Base-by-base conservation (phyloP, 345 rosid species). In the Citrus inodora region DNA sequence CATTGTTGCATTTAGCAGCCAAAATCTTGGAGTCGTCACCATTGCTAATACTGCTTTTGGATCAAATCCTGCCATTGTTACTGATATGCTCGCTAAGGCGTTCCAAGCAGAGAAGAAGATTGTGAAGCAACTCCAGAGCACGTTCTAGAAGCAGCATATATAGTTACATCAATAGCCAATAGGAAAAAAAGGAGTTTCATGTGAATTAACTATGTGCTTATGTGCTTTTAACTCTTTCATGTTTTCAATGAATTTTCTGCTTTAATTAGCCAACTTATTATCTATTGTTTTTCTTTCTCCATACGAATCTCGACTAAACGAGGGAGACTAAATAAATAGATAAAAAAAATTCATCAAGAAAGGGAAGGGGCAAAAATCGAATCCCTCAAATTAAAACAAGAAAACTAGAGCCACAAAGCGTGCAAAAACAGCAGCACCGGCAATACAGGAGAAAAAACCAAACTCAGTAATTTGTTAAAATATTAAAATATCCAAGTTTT, bases 21-120 rank as follows among this genome's bases (percentile, higher is more conserved):
- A 79, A 19, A 79, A 79, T 24, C 32, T 70, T 0, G 75, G 81
- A 71, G 28, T 72, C 7, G 64, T 63, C 38, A 21, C 28, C 40
- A 65, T 79, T 72, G 76, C 65, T 33, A 51, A 25, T 22, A 63
- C 72, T 30, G 81, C 72, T 35, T 78, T 79, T 22, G 81, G 77
- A 66, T 79, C 81, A 33, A 51, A 72, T 46, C 55, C 58, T 1
- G 2, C 24, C 3, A 79, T 72, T 42, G 7, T 27, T 71, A 64
- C 70, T 38, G 81, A 79, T 33, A 19, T 72, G 35, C 72, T 79
- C 9, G 13, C 77, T 24, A 79, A 79, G 72, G 77, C 81, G 2
- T 79, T 79, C 28, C 76, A 72, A 40, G 48, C 64, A 32, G 64
- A 79, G 6, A 37, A 63, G 66, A 72, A 58, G 21, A 24, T 28